phyloP scores from a whole-genome alignment of 176 grass and related monocot genomes.

The Rhynchospora breviuscula region DNA sequence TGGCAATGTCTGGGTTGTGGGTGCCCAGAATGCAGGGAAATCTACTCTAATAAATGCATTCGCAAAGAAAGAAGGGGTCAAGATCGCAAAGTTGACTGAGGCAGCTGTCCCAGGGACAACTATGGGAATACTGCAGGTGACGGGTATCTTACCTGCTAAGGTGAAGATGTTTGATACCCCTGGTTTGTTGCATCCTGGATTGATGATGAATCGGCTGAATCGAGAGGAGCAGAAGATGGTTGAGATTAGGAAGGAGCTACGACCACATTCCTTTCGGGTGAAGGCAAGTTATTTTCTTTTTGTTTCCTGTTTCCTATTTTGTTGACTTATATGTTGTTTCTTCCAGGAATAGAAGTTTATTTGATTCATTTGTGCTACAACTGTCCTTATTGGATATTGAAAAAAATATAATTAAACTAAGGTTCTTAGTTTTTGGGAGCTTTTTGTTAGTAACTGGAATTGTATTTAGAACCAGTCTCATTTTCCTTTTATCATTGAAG shows the following conservation, averaged over 20 bases:
- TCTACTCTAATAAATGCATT: slow-evolving; percentile 91
- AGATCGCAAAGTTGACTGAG: slow-evolving; percentile 69
- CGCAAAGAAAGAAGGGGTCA: slow-evolving; percentile 72
- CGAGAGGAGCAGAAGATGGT: slow-evolving; percentile 84
- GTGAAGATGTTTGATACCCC: slow-evolving; percentile 98
- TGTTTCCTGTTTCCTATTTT: not conserved
- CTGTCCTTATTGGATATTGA: not conserved
- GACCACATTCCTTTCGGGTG: slow-evolving; percentile 57
- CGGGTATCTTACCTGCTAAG: slow-evolving; percentile 81
- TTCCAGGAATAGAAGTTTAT: not conserved
- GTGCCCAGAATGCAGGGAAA: slow-evolving; percentile 94
- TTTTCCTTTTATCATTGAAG: not conserved
- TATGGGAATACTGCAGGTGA: slow-evolving; percentile 73
- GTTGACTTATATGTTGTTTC: not conserved
- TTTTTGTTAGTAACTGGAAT: not conserved
- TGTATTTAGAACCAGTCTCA: not conserved
- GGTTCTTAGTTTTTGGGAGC: not conserved
- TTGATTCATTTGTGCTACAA: not conserved
- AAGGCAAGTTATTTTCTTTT: slow-evolving; percentile 43
- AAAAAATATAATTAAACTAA: not conserved
- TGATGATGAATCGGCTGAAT: slow-evolving; percentile 68
- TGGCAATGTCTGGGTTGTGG: slow-evolving; percentile 95
- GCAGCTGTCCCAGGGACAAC: slow-evolving; percentile 84
- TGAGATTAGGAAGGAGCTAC: slow-evolving; percentile 80
- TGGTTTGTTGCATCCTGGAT: slow-evolving; percentile 75